Evolutionary conservation across 2,329 filamentous ascomycete genomes (phyloP).

Genomic region (Epichloe sibirici): DNA sequence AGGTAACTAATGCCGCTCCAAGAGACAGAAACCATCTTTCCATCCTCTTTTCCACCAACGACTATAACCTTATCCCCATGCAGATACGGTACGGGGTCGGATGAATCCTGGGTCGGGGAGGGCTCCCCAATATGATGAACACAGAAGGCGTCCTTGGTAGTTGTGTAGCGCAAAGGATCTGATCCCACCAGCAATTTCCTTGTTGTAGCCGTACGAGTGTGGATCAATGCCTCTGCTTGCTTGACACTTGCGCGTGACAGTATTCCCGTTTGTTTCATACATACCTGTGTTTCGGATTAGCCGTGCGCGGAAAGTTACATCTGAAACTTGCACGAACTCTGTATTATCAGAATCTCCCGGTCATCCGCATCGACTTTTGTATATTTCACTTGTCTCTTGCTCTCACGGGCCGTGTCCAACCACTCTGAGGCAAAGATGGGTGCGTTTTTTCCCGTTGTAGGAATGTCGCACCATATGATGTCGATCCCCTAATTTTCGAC

Average conservation of each 20-base stretch:
- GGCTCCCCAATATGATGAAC: slow-evolving; percentile 32
- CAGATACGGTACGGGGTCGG: slow-evolving; percentile 32
- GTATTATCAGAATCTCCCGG: slow-evolving; percentile 4
- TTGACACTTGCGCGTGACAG: slow-evolving; percentile 36
- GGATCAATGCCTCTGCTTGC: slow-evolving; percentile 46
- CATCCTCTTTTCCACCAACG: slow-evolving; percentile 20
- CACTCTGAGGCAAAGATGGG: slow-evolving; percentile 17
- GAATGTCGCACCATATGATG: slow-evolving; percentile 36
- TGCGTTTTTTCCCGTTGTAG: not conserved
- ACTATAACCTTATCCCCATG: slow-evolving; percentile 34
- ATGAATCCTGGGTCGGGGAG: slow-evolving; percentile 24
- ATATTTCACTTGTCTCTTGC: slow-evolving; percentile 34
- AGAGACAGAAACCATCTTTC: slow-evolving; percentile 11
- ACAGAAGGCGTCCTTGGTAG: slow-evolving; percentile 39
- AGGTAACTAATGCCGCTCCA: slow-evolving; percentile 13
- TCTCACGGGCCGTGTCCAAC: slow-evolving; percentile 24
- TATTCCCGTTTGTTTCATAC: not conserved
- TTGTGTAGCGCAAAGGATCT: slow-evolving; percentile 33
- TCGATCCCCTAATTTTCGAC: slow-evolving; percentile 29
- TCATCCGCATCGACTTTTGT: slow-evolving; percentile 42
- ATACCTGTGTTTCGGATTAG: not conserved
- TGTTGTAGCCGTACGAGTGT: slow-evolving; percentile 45
- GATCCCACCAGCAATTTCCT: slow-evolving; percentile 13
- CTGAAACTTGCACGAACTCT: not conserved
- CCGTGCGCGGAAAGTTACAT: too few species aligned